phyloP scores from a whole-genome alignment of 2,329 filamentous ascomycete species.

The Epichloe coenophiala region DNA sequence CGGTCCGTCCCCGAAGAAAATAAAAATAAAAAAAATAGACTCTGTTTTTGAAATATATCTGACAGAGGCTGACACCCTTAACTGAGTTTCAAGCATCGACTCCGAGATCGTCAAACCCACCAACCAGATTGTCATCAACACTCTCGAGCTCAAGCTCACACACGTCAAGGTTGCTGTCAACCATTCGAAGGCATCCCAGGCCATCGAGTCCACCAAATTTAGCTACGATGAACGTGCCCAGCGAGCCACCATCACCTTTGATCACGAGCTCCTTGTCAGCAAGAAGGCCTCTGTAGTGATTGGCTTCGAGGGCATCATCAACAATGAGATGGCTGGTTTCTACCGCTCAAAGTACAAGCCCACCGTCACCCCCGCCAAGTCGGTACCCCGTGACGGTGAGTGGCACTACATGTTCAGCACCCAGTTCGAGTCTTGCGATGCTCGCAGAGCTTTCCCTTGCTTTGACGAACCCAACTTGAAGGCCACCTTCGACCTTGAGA shows the following conservation, averaged over 20 bases:
- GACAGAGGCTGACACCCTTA: background rate
- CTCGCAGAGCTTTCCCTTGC: conserved; percentile 87
- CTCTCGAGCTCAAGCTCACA: conserved; percentile 68
- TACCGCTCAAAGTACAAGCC: conserved; percentile 93
- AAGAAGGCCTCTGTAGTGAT: conserved; percentile 55
- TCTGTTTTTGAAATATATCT: background rate
- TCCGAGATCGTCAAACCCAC: conserved; percentile 58
- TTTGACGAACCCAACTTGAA: conserved; percentile 98
- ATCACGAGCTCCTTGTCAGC: conserved; percentile 53
- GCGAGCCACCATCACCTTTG: conserved; percentile 66
- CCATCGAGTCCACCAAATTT: conserved; percentile 51
- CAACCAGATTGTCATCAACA: conserved; percentile 71
- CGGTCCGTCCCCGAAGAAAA: background rate
- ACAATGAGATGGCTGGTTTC: conserved; percentile 86
- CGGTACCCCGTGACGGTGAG: conserved; percentile 61
- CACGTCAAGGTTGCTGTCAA: conserved; percentile 46
- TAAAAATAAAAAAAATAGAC: too few species aligned
- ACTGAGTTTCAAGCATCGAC: conserved; percentile 44
- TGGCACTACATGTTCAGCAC: conserved; percentile 77
- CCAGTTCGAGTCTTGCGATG: conserved; percentile 95
- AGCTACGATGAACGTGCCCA: conserved; percentile 74
- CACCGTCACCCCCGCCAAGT: conserved; percentile 52
- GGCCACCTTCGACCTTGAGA: conserved; percentile 84
- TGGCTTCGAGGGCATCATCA: conserved; percentile 68
- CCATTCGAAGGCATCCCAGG: conserved; percentile 41